Conservation (phyloP, 2,329 filamentous ascomycete genomes). For the Fonsecaea monophora region DNA sequence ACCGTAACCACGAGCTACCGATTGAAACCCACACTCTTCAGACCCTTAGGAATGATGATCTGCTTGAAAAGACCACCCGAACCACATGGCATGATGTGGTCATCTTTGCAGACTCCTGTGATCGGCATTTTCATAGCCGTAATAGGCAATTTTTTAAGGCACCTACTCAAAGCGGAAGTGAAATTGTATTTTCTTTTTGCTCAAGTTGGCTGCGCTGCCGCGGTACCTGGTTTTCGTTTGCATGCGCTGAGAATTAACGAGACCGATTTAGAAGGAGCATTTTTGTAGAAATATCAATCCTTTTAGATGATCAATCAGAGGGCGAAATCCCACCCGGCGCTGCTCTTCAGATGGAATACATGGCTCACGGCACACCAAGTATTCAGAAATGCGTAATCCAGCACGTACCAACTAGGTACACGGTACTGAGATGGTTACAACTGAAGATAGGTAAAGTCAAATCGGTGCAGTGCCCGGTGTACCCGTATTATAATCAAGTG, state of each 20-base stretch:
- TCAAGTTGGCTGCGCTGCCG: not conserved
- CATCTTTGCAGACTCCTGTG: not conserved
- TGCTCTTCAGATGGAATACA: not conserved
- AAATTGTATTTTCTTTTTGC: not conserved
- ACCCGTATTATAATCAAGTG: not conserved
- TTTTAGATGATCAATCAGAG: slow-evolving; percentile 1
- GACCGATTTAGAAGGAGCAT: not conserved
- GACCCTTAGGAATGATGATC: not conserved
- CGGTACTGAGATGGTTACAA: too few species aligned
- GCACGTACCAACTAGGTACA: too few species aligned
- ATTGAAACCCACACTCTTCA: slow-evolving; percentile 5
- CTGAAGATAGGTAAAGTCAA: too few species aligned
- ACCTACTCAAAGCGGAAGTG: slow-evolving; percentile 1
- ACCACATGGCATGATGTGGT: slow-evolving; percentile 2
- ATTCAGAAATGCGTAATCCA: too few species aligned
- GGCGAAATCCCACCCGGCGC: not conserved
- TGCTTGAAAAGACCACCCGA: not conserved
- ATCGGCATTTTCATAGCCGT: not conserved
- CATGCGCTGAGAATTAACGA: not conserved
- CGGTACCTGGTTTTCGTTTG: not conserved
- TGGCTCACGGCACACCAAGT: too few species aligned
- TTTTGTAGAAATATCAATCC: not conserved
- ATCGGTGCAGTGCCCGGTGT: too few species aligned
- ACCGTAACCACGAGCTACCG: not conserved
- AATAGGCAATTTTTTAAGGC: slow-evolving; percentile 12